These are phyloP conservation scores for Purshia tridentata DNA, from an alignment of 306 rosid genomes.

Conservation along the genomic window DNA sequence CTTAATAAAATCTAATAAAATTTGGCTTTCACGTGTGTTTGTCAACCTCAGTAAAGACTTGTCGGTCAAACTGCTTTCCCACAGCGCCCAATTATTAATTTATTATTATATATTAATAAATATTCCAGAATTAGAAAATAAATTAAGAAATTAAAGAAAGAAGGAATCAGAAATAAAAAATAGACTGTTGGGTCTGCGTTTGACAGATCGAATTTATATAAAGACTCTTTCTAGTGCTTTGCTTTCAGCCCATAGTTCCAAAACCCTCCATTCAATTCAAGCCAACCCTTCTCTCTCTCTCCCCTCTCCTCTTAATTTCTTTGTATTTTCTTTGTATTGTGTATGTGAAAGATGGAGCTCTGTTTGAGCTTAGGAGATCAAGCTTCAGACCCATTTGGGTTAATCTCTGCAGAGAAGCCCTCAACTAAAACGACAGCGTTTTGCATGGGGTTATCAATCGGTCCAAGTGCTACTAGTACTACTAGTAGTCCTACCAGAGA, in stretches of 20 bases:
- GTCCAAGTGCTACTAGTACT: slow-evolving; percentile 3
- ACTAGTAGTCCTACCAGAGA: background rate
- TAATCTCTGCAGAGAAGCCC: slow-evolving; percentile 19
- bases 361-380: slow-evolving; percentile 36
- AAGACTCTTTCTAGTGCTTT: slow-evolving; percentile 39
- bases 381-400: slow-evolving; percentile 20
- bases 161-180: background rate
- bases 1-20: slow-evolving; percentile 8
- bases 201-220: slow-evolving; percentile 16
- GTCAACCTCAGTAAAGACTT: slow-evolving; percentile 52
- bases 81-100: slow-evolving; percentile 17
- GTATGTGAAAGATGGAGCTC: slow-evolving; percentile 29
- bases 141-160: slow-evolving; percentile 1
- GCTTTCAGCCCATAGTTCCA: slow-evolving; percentile 18
- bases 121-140: background rate
- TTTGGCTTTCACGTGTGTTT: slow-evolving; percentile 59
- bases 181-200: slow-evolving; percentile 15
- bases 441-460: slow-evolving; percentile 36
- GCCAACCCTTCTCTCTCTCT: background rate
- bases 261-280: too few species aligned
- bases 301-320: background rate
- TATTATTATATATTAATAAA: background rate
- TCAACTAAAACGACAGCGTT: slow-evolving; percentile 10
- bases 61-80: slow-evolving; percentile 63
- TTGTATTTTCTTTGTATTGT: background rate